phyloP scores from a whole-genome alignment of 169 alveolate species.

The Plasmodium gonderi region DNA sequence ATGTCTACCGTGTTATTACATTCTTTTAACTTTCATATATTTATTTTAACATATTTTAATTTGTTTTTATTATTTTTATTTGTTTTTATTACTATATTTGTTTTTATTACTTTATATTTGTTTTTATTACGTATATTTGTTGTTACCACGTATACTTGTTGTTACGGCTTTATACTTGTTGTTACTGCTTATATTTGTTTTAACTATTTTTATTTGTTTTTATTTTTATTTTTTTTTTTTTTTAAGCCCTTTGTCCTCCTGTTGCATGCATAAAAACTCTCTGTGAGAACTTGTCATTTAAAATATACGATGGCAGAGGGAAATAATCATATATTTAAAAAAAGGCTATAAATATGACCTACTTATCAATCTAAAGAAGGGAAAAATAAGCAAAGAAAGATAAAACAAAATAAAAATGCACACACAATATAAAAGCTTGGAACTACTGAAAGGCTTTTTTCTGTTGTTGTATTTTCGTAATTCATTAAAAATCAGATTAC shows the following conservation, averaged over 20 bases:
- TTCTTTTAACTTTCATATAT: not conserved
- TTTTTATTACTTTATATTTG: not conserved
- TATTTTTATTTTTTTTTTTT: not conserved
- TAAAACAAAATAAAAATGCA: too few relatives aligned
- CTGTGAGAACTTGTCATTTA: too few relatives aligned
- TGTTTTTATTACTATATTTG: not conserved
- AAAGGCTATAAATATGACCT: too few relatives aligned
- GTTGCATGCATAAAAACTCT: not conserved
- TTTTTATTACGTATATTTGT: too few relatives aligned
- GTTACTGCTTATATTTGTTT: not conserved
- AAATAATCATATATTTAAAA: too few relatives aligned
- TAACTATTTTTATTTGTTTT: not conserved
- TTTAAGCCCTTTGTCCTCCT: not conserved
- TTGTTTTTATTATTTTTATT: not conserved
- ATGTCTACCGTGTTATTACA: not conserved
- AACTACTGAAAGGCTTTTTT: not conserved
- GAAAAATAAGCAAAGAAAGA: too few relatives aligned
- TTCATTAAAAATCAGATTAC: constrained; percentile 75
- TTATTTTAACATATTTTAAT: too few relatives aligned
- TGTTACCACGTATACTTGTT: too few relatives aligned
- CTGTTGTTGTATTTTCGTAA: not conserved
- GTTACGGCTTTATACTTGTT: not conserved
- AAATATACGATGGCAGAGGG: too few relatives aligned
- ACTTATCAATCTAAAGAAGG: too few relatives aligned
- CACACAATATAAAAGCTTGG: too few relatives aligned